Evolutionary conservation across 1,284 basidiomycete genomes (phyloP).

Genomic region (Microbotryum lychnidis-dioicae): DNA sequence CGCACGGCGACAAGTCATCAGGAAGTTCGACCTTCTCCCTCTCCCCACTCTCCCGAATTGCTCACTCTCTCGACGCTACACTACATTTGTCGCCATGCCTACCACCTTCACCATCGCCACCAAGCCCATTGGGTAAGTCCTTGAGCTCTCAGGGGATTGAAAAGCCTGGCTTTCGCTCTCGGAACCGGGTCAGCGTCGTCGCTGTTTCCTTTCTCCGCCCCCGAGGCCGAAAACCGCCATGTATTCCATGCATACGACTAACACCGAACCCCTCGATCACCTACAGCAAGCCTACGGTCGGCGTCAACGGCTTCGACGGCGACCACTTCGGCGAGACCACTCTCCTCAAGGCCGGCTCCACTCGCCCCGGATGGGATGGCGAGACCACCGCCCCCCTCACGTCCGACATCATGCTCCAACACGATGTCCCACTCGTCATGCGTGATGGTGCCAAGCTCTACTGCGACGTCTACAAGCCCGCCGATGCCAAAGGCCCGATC

Average conservation of each 20-base stretch:
- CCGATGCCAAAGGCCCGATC: conserved; percentile 15
- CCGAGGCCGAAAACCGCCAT: background rate
- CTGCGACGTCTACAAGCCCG: conserved; percentile 34
- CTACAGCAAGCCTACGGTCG: background rate
- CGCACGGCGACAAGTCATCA: no score
- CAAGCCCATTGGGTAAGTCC: conserved; percentile 8
- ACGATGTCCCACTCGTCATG: conserved; percentile 29
- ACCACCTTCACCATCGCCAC: conserved; percentile 5
- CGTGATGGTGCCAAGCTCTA: conserved; percentile 33
- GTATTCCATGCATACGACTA: background rate
- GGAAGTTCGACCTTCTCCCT: no score
- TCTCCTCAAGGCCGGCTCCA: conserved; percentile 5
- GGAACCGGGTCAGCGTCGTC: background rate
- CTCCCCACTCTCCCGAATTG: no score
- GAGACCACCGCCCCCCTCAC: background rate
- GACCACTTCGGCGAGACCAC: conserved; percentile 3
- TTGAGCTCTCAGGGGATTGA: no score
- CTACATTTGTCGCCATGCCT: background rate
- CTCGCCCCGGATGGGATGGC: conserved; percentile 10
- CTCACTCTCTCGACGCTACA: no score
- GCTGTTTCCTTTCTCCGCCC: background rate
- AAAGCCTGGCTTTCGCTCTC: background rate
- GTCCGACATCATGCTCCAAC: conserved; percentile 27
- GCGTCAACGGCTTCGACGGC: conserved; percentile 11
- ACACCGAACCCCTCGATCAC: no score